Percentiles rank a stretch among this genome's conserved stretches.
These are phyloP conservation scores for Rosa chinensis DNA, from an alignment of 306 rosid genomes.

Conservation along the genomic window DNA sequence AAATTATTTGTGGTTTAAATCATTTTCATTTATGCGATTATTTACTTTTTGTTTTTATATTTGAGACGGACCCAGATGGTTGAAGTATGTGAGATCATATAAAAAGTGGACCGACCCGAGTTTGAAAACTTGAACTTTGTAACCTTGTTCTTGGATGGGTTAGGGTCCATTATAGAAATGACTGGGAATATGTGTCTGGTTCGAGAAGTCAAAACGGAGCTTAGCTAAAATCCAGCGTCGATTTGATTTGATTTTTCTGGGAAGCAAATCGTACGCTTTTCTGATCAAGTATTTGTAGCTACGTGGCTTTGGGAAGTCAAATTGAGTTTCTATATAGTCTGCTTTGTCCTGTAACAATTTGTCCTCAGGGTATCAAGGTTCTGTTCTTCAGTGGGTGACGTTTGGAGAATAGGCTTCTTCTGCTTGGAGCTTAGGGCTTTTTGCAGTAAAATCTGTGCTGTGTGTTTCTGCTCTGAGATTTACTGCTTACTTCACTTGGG, in stretches of 20 bases:
- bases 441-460: background rate
- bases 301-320: slow-evolving; percentile 36
- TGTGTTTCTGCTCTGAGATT: background rate
- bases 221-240: background rate
- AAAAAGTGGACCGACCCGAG: slow-evolving; percentile 2
- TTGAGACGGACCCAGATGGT: background rate
- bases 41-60: background rate
- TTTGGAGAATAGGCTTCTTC: slow-evolving; percentile 3
- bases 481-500: background rate
- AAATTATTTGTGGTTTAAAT: background rate
- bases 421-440: background rate
- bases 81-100: background rate
- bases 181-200: slow-evolving; percentile 88
- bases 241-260: background rate
- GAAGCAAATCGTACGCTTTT: slow-evolving; percentile 8
- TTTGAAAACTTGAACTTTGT: slow-evolving; percentile 45
- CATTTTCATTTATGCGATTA: background rate
- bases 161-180: background rate
- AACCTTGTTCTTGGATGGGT: slow-evolving; percentile 22
- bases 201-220: slow-evolving; percentile 61
- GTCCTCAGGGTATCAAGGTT: background rate
- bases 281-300: background rate
- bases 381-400: slow-evolving; percentile 8
- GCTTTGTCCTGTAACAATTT: background rate
- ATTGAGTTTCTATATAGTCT: slow-evolving; percentile 3